Evolutionary conservation across 495 filamentous ascomycete genomes (phyloP).

Genomic region (Hypoxylon lienhwacheense): DNA sequence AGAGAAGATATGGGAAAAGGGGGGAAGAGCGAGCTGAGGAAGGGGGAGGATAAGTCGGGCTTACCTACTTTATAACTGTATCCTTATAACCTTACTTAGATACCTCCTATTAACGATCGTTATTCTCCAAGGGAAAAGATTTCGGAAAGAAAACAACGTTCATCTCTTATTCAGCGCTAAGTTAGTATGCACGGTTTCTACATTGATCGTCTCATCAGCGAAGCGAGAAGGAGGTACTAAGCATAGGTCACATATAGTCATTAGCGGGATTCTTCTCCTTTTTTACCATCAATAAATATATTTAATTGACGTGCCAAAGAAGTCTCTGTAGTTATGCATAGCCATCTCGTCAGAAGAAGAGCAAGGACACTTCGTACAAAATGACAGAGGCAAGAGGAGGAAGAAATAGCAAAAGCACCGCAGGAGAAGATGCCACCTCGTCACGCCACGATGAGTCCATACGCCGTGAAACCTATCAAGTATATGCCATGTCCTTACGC

Average conservation of each 20-base stretch:
- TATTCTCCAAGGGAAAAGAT: conserved; percentile 19
- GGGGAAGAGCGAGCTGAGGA: neutral
- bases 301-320: too few species aligned
- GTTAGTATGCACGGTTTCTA: conserved; percentile 18
- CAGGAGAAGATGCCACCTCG: too few species aligned
- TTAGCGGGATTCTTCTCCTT: conserved; percentile 21
- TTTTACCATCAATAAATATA: conserved; percentile 19
- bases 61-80: conserved; percentile 15
- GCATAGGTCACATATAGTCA: conserved; percentile 21
- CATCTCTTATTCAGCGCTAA: conserved; percentile 17
- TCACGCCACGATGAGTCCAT: too few species aligned
- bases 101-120: conserved; percentile 20
- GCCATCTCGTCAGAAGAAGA: too few species aligned
- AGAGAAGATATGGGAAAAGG: neutral
- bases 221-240: conserved; percentile 18
- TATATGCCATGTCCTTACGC: too few species aligned
- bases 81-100: too few species aligned
- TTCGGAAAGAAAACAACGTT: conserved; percentile 3
- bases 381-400: too few species aligned
- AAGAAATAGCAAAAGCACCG: too few species aligned
- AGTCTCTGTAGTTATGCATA: conserved; percentile 1
- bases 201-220: conserved; percentile 17
- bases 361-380: too few species aligned
- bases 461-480: too few species aligned
- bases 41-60: conserved; percentile 5